Evolutionary conservation across 1,284 basidiomycete species (phyloP).

Genomic region (Cutaneotrichosporon mucoides): DNA sequence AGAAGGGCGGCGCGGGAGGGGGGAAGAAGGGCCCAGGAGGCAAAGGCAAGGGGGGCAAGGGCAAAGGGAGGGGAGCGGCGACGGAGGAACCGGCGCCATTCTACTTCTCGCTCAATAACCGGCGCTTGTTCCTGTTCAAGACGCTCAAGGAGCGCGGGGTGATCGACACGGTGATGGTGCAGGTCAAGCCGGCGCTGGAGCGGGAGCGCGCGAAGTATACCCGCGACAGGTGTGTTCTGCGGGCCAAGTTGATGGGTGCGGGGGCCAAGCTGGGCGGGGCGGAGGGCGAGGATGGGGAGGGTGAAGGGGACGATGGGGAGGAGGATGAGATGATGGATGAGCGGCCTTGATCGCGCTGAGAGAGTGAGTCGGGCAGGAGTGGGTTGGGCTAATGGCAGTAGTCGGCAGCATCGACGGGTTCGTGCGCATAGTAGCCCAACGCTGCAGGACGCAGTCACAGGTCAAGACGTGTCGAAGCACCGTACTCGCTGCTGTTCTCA

Average conservation of each 20-base stretch:
- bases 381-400: too few species aligned
- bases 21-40: background rate
- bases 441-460: too few species aligned
- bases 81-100: conserved; percentile 1
- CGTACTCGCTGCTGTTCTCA: too few species aligned
- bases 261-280: conserved; percentile 8
- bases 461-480: too few species aligned
- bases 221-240: conserved; percentile 12
- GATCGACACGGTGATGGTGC: conserved; percentile 12
- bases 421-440: too few species aligned
- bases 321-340: background rate
- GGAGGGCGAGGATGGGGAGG: background rate
- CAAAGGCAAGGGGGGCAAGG: background rate
- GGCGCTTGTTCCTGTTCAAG: conserved; percentile 19
- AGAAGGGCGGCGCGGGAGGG: background rate
- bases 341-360: background rate
- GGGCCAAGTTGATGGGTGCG: conserved; percentile 17
- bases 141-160: conserved; percentile 11
- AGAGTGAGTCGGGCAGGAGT: background rate
- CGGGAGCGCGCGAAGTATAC: conserved; percentile 18
- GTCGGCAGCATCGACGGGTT: too few species aligned
- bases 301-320: background rate
- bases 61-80: background rate
- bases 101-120: conserved; percentile 22
- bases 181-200: conserved; percentile 22